Evolutionary conservation across 2,329 filamentous ascomycete genomes (phyloP), one percentile per base, ranked within the genome.

Genomic region (Fragosphaeria purpurea): DNA sequence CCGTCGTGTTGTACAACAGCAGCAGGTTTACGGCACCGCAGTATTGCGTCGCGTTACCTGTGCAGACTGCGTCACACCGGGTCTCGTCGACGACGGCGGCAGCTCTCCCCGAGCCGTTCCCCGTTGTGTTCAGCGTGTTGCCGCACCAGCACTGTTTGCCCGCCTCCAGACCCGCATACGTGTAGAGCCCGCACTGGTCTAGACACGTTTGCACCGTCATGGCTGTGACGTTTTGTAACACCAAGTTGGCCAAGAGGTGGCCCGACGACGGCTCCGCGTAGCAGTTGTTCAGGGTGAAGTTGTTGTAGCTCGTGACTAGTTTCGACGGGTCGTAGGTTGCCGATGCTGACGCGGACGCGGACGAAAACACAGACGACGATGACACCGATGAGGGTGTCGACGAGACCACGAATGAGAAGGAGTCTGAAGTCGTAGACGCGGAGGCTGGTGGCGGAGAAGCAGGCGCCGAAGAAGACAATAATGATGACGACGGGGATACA

Each of bases 71-170:
- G 34, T 44, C 42, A 47, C 57, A 58, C 35, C 46, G 34, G 5
- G 41, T 42, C 44, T 47, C 44, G 30, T 12, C 40, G 7, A 50
- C 10, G 4, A 43, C 44, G 12, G 2, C 33, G 30, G 53, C 46
- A 1, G 51, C 32, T 9, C 51, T 53, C 37, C 50, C 56, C 32
- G 46, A 53, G 12, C 48, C 35, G 49, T 61, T 56, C 34, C 60
- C 61, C 2, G 54, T 34, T 37, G 60, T 61, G 7, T 55, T 51
- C 32, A 61, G 42, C 0, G 50, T 48, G 46, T 67, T 59, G 12
- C 64, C 66, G 46, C 69, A 72, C 59, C 65, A 70, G 58, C 70
- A 72, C 54, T 70, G 63, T 0, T 59, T 57, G 7, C 65, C 65
- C 50, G 66, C 66, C 57, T 69, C 66, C 13, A 69, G 57, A 3